Evolutionary conservation across 805 yeast genomes (phyloP).

Genomic region (Starmerella roubikii): DNA sequence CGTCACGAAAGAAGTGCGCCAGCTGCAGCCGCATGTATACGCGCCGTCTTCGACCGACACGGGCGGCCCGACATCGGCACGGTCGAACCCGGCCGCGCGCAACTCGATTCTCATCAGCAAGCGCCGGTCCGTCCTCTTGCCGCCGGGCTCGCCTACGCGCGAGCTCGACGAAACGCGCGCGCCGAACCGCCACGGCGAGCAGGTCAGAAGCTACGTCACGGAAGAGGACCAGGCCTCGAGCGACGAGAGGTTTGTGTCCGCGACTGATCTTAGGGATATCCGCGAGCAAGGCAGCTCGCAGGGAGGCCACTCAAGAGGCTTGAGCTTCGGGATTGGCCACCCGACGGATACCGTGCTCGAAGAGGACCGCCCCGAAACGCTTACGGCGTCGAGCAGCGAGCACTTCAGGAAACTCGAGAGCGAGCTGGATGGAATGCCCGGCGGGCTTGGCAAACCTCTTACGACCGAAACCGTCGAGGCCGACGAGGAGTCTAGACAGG

Average conservation of each 20-base stretch:
- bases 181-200: conserved; percentile 6
- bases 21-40: conserved; percentile 13
- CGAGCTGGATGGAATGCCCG: conserved; percentile 14
- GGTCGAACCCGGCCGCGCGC: conserved; percentile 20
- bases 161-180: conserved; percentile 1
- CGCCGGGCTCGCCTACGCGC: conserved; percentile 10
- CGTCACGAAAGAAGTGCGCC: conserved; percentile 9
- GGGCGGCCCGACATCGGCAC: conserved; percentile 19
- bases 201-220: conserved; percentile 11
- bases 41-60: conserved; percentile 10
- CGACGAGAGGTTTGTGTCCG: conserved; percentile 14
- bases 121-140: conserved; percentile 18
- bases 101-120: conserved; percentile 20
- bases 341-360: not conserved
- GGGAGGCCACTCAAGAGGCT: conserved; percentile 9
- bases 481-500: not conserved
- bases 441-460: too few species aligned
- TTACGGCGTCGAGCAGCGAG: not conserved
- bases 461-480: not conserved
- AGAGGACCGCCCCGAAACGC: not conserved
- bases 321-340: conserved; percentile 2
- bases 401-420: conserved; percentile 6
- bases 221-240: conserved; percentile 8
- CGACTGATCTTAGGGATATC: conserved; percentile 7
- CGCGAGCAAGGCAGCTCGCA: not conserved